Base-by-base conservation (phyloP, 2,329 filamentous ascomycete genomes). In the Ceratocystis albifundus region DNA sequence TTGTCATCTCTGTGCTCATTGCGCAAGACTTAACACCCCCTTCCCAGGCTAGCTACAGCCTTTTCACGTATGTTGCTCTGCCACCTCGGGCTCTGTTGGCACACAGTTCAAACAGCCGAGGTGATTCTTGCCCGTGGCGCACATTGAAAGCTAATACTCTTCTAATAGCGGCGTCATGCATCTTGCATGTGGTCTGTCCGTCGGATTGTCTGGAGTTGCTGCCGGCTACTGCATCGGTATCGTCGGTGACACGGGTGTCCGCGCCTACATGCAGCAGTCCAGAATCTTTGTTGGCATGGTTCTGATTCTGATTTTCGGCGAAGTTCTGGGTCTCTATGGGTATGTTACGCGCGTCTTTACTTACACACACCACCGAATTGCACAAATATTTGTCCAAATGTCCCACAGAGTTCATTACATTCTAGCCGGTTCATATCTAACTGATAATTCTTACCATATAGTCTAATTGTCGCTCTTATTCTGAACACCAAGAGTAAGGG, bases 221-320 rank as follows among this genome's bases (percentile, higher is more conserved):
- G 94, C 94, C 68, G 94, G 94, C 65, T 99, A 97, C 78, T 90
- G 91, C 68, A 99, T 99, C 76, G 94, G 94, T 66, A 84, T 96
- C 69, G 93, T 99, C 25, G 94, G 94, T 71, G 95, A 99, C 78
- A 88, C 87, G 77, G 92, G 94, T 69, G 93, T 97, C 65, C 86
- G 94, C 72, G 87, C 91, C 67, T 97, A 95, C 79, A 96, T 99
- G 91, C 85, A 90, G 73, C 94, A 99, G 77, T 95, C 89, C 62
- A 85, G 93, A 70, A 88, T 99, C 70, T 99, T 96, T 72, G 94
- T 99, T 62, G 94, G 94, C 76, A 97, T 97, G 94, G 93, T 99
- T 61, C 79, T 99, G 72, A 97, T 97, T 71, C 83, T 97, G 70
- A 99, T 99, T 84, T 99, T 99, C 75, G 94, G 90, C 67, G 94